Percentiles rank a stretch among this genome's conserved stretches.
phyloP scores from a whole-genome alignment of 1,284 basidiomycete genomes.

The Leucoagaricus sp. region DNA sequence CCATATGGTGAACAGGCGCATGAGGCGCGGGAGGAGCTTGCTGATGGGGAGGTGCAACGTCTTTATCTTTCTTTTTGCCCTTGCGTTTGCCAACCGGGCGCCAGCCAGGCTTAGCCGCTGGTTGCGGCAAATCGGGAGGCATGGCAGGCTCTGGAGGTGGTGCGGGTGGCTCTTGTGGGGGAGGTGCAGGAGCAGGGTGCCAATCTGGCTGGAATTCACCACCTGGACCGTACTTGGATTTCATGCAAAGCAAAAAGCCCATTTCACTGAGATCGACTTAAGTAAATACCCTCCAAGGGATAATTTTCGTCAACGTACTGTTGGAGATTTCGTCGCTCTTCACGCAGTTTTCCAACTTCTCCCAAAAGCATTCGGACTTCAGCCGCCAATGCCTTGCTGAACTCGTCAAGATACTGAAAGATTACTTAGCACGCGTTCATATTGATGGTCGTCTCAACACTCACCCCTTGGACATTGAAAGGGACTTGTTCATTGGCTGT shows the following conservation, averaged over 20 bases:
- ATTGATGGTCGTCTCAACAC: conserved; percentile 21
- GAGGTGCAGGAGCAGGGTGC: conserved; percentile 36
- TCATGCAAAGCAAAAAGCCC: conserved; percentile 60
- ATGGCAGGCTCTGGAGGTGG: conserved; percentile 37
- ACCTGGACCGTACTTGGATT: conserved; percentile 69
- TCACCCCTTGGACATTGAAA: conserved; percentile 75
- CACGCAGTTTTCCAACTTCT: conserved; percentile 78
- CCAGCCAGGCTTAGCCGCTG: conserved; percentile 14
- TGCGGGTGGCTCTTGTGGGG: conserved; percentile 38
- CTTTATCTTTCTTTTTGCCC: conserved; percentile 11
- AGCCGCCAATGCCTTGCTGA: conserved; percentile 76
- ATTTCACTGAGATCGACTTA: conserved; percentile 50
- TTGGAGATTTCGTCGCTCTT: conserved; percentile 69
- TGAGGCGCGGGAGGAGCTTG: conserved; percentile 9
- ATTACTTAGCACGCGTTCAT: neutral
- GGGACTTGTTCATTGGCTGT: conserved; percentile 72
- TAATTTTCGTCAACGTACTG: conserved; percentile 50
- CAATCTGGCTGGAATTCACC: conserved; percentile 74
- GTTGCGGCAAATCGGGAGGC: conserved; percentile 41
- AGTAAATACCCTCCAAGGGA: neutral
- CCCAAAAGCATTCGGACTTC: conserved; percentile 77
- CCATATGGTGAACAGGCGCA: conserved; percentile 10
- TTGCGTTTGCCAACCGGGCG: conserved; percentile 10
- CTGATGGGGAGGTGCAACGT: conserved; percentile 3
- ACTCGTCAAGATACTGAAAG: conserved; percentile 58